These are phyloP conservation scores for Phytophthora melonis DNA, from an alignment of 352 stramenopile genomes.

Conservation along the genomic window DNA sequence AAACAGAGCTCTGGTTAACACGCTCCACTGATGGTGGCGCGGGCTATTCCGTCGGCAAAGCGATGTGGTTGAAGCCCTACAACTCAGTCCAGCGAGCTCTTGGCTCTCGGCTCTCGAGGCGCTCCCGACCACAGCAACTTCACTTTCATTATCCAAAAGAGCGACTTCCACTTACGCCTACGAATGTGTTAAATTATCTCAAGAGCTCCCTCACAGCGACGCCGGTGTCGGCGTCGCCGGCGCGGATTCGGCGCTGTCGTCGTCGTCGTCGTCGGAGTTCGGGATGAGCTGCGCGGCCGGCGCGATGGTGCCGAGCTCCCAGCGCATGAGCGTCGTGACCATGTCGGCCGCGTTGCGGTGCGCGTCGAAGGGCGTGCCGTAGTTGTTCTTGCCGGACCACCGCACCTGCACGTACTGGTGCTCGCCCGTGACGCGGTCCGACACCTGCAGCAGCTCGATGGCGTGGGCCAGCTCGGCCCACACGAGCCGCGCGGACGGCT, in stretches of 20 bases:
- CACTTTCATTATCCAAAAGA: slow-evolving; percentile 37
- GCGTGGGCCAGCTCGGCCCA: slow-evolving; percentile 56
- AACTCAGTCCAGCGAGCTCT: neutral
- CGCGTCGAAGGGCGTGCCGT: slow-evolving; percentile 56
- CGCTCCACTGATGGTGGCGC: slow-evolving; percentile 4
- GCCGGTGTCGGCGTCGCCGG: neutral
- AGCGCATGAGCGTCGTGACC: slow-evolving; percentile 56
- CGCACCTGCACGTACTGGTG: slow-evolving; percentile 49
- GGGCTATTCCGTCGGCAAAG: slow-evolving; percentile 20
- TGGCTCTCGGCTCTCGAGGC: neutral
- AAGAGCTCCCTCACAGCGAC: neutral
- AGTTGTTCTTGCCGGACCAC: slow-evolving; percentile 61
- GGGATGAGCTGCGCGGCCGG: slow-evolving; percentile 43
- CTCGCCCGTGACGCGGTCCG: slow-evolving; percentile 32
- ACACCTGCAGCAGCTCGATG: slow-evolving; percentile 56
- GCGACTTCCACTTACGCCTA: slow-evolving; percentile 9
- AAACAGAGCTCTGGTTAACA: slow-evolving; percentile 5
- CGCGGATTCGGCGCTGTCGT: neutral
- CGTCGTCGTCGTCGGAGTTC: slow-evolving; percentile 19
- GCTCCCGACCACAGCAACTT: neutral
- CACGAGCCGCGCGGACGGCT: slow-evolving; percentile 41
- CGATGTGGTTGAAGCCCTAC: slow-evolving; percentile 38
- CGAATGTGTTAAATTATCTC: slow-evolving; percentile 31
- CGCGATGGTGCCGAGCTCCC: slow-evolving; percentile 56
- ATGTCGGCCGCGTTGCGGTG: slow-evolving; percentile 59